A percentile compares a stretch with the other conserved stretches of the same genome.
Evolutionary conservation across 2,329 filamentous ascomycete species (phyloP).

Genomic region (Pseudocercospora fijiensis): DNA sequence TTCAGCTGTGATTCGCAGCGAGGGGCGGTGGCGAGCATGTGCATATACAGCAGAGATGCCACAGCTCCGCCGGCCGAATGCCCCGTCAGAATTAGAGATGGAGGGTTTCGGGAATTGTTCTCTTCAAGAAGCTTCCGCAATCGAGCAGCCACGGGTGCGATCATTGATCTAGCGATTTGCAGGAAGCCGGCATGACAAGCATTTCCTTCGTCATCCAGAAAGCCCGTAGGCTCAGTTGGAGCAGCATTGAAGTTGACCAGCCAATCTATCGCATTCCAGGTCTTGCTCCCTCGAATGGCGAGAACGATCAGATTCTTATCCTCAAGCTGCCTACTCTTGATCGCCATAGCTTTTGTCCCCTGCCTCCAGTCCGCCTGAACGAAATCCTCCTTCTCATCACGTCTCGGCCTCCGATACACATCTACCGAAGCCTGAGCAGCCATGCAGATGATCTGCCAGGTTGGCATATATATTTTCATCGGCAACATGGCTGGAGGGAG

Average conservation of each 20-base stretch:
- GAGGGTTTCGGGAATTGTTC: constrained; percentile 63
- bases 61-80: constrained; percentile 85
- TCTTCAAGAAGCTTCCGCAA: constrained; percentile 70
- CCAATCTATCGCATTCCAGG: constrained; percentile 74
- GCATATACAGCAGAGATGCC: constrained; percentile 73
- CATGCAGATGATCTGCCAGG: constrained; percentile 73
- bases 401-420: constrained; percentile 67
- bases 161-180: constrained; percentile 71
- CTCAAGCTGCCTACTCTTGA: constrained; percentile 78
- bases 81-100: constrained; percentile 77
- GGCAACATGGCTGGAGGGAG: constrained; percentile 66
- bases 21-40: constrained; percentile 65
- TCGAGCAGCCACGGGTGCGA: constrained; percentile 67
- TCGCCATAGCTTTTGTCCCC: constrained; percentile 81
- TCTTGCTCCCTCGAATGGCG: constrained; percentile 74
- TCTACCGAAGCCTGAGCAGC: constrained; percentile 75
- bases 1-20: constrained; percentile 67
- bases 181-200: constrained; percentile 80
- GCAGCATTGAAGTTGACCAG: constrained; percentile 73
- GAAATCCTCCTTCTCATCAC: constrained; percentile 65
- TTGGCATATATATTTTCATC: constrained; percentile 69
- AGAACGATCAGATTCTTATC: constrained; percentile 77
- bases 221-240: constrained; percentile 64
- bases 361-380: constrained; percentile 68
- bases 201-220: constrained; percentile 76